Evolutionary conservation across 2,329 filamentous ascomycete species (phyloP).

Genomic region (Xylaria sp.): DNA sequence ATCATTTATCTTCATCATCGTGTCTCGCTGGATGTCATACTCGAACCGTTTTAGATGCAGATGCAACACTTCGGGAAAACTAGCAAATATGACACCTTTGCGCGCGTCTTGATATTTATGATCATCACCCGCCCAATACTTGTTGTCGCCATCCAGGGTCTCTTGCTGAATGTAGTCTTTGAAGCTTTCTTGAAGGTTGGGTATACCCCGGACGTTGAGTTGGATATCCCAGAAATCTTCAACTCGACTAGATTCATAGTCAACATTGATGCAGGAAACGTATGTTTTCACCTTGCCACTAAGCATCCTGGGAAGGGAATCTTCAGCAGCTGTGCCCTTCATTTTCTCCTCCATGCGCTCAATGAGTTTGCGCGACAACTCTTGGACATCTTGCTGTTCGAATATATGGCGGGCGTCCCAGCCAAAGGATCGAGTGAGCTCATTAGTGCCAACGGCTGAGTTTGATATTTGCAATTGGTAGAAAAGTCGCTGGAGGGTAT

Average conservation of each 20-base stretch:
- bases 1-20: constrained; percentile 99
- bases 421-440: constrained; percentile 94
- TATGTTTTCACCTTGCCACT: constrained; percentile 99
- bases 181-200: constrained; percentile 91
- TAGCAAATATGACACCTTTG: constrained; percentile 97
- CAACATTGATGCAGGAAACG: constrained; percentile 97
- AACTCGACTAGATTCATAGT: constrained; percentile 92
- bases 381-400: constrained; percentile 98
- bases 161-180: constrained; percentile 96
- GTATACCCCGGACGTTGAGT: constrained; percentile 93
- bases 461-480: constrained; percentile 91
- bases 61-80: constrained; percentile 92
- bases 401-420: constrained; percentile 99
- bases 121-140: constrained; percentile 90
- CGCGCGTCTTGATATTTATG: constrained; percentile 94
- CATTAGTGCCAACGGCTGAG: constrained; percentile 83
- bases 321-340: constrained; percentile 94
- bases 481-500: constrained; percentile 90
- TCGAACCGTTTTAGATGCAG: constrained; percentile 97
- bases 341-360: constrained; percentile 96
- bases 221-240: constrained; percentile 99
- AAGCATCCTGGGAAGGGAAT: constrained; percentile 87
- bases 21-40: constrained; percentile 93
- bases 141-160: constrained; percentile 96
- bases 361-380: constrained; percentile 95